phyloP scores from a whole-genome alignment of 805 yeast species.

The Candida methanosorbosa region DNA sequence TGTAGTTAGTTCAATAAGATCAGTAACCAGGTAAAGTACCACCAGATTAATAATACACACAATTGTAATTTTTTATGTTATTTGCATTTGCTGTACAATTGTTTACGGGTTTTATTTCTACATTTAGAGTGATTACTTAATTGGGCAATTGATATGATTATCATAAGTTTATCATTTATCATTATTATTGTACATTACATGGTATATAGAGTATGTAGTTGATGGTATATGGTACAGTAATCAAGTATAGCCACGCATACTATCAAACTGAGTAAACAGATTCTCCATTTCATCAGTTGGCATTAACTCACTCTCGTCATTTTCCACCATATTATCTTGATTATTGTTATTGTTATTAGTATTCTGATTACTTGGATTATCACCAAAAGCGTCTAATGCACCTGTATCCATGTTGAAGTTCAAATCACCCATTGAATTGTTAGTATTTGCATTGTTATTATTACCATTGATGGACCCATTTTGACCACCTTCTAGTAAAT shows the following conservation, averaged over 20 bases:
- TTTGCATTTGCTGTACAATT: too few species aligned
- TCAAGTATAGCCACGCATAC: background rate
- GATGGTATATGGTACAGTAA: background rate
- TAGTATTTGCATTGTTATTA: too few species aligned
- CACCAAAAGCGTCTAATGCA: background rate
- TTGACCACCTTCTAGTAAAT: background rate
- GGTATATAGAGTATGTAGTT: background rate
- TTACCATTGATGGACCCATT: too few species aligned
- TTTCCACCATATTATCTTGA: background rate
- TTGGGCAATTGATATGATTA: too few species aligned
- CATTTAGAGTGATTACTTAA: too few species aligned
- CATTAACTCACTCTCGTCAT: constrained; percentile 12
- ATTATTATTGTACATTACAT: background rate
- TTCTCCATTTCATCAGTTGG: constrained; percentile 24
- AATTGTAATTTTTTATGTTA: too few species aligned
- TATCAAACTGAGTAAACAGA: constrained; percentile 22
- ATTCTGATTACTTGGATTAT: background rate
- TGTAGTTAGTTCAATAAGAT: too few species aligned
- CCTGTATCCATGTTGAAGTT: background rate
- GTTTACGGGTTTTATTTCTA: too few species aligned
- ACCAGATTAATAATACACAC: too few species aligned
- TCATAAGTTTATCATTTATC: too few species aligned
- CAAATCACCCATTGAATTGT: too few species aligned
- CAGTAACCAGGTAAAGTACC: too few species aligned
- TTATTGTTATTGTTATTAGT: background rate